These are phyloP conservation scores for Termitomyces sp. DNA, from an alignment of 768 basidiomycete genomes.

Conservation along the genomic window DNA sequence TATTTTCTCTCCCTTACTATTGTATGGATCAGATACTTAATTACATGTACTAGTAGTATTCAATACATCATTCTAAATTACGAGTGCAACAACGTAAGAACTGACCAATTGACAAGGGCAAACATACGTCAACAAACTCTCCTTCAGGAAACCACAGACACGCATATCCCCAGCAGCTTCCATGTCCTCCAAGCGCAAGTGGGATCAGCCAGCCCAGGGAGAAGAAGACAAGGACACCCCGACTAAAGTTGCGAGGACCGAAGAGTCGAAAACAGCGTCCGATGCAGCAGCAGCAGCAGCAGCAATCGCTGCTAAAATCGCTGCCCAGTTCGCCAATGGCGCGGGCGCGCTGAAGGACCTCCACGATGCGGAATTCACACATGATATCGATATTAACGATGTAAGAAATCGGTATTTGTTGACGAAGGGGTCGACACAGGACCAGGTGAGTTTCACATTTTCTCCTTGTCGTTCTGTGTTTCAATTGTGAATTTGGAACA, in stretches of 20 bases:
- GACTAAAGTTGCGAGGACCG: slow-evolving; percentile 43
- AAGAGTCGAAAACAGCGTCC: slow-evolving; percentile 61
- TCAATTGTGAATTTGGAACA: background rate
- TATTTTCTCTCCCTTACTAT: background rate
- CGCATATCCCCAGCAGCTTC: background rate
- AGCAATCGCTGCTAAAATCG: slow-evolving; percentile 93
- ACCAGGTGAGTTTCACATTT: slow-evolving; percentile 57
- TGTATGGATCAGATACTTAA: background rate
- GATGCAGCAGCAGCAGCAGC: slow-evolving; percentile 71
- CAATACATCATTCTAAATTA: background rate
- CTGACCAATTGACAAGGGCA: background rate
- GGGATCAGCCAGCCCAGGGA: slow-evolving; percentile 67
- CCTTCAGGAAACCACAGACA: background rate
- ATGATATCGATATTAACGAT: slow-evolving; percentile 97
- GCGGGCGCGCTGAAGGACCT: slow-evolving; percentile 52
- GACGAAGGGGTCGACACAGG: slow-evolving; percentile 90
- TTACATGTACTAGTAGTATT: too few species aligned
- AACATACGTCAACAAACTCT: slow-evolving; percentile 14
- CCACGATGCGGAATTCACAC: slow-evolving; percentile 78
- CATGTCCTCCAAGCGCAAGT: slow-evolving; percentile 79
- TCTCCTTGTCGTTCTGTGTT: background rate
- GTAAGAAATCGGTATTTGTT: slow-evolving; percentile 91
- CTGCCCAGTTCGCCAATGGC: slow-evolving; percentile 69
- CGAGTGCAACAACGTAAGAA: too few species aligned
- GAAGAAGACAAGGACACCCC: slow-evolving; percentile 40